Base-by-base conservation (phyloP, 352 stramenopile species). In the Globisporangium uncinulatum region DNA sequence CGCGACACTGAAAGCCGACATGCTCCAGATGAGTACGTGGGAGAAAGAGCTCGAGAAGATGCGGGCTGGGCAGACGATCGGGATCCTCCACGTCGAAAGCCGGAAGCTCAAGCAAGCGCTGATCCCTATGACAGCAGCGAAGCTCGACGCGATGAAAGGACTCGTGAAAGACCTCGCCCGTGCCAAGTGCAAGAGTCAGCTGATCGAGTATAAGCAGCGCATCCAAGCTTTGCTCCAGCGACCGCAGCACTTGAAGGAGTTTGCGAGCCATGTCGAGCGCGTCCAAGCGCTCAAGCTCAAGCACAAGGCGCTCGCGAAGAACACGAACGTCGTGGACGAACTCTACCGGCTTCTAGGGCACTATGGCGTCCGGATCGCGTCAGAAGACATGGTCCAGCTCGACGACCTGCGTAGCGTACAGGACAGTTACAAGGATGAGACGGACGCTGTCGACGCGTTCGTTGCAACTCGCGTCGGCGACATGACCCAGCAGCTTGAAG, bases 41-140 rank as follows among this genome's bases (percentile, higher is more conserved):
- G 79, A 96, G 49, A 97, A 97, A 60, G 92, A 98, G 63, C 79
- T 98, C 15, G 89, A 97, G 56, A 97, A 97, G 51, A 97, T 98
- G 89, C 76, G 87, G 21, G 86, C 83, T 1, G 87, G 90, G 3
- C 87, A 97, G 54, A 92, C 87, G 3, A 95, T 96, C 48, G 94
- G 94, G 1, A 97, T 96, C 32, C 61, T 98, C 7, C 82, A 96
- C 56, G 90, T 98, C 6, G 94, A 98, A 61, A 95, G 81, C 46
- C 74, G 91, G 7, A 96, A 97, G 59, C 86, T 98, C 15, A 97
- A 98, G 65, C 78, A 96, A 50, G 92, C 79, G 44, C 64, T 98
- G 42, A 93, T 94, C n/a, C 92, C 91, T 0, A 96, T 97, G 73
- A 95, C 87, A 0, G 86, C 92, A 17, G 82, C 89, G 11, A 97